Conservation (phyloP, 2,329 filamentous ascomycete species). For the Pseudogymnoascus sp. region DNA sequence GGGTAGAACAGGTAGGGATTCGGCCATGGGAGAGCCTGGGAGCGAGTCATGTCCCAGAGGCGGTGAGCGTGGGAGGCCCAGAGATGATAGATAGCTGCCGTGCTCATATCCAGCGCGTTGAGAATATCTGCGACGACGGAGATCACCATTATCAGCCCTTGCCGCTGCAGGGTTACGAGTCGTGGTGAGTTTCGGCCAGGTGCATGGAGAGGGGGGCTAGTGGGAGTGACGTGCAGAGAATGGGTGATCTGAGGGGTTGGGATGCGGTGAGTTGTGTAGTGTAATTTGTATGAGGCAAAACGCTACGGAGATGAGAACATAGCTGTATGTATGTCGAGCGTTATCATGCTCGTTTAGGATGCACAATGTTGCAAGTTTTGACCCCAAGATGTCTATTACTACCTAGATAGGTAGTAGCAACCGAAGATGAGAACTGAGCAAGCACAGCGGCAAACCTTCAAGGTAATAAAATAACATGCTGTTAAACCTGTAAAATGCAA, state of each 20-base stretch:
- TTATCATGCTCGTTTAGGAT: neutral
- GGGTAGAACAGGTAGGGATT: neutral
- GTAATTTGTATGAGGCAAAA: neutral
- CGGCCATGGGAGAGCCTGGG: neutral
- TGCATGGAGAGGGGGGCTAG: neutral
- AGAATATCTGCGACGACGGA: neutral
- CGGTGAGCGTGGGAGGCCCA: neutral
- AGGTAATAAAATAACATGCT: neutral
- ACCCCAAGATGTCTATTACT: neutral
- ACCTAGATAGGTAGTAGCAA: neutral
- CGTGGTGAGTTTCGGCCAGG: neutral
- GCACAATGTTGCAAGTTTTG: neutral
- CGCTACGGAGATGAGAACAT: neutral
- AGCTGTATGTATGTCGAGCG: neutral
- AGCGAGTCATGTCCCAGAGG: slow-evolving; percentile 2
- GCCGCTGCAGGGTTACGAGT: slow-evolving; percentile 5
- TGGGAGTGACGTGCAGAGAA: slow-evolving; percentile 7
- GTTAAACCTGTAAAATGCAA: neutral
- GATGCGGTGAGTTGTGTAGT: neutral
- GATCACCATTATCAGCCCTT: neutral
- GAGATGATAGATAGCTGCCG: neutral
- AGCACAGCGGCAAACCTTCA: neutral
- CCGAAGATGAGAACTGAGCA: neutral
- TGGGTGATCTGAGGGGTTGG: neutral
- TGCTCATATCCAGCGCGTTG: neutral